Conservation (phyloP, 2,329 filamentous ascomycete species). For the Colletotrichum theobromicola region DNA sequence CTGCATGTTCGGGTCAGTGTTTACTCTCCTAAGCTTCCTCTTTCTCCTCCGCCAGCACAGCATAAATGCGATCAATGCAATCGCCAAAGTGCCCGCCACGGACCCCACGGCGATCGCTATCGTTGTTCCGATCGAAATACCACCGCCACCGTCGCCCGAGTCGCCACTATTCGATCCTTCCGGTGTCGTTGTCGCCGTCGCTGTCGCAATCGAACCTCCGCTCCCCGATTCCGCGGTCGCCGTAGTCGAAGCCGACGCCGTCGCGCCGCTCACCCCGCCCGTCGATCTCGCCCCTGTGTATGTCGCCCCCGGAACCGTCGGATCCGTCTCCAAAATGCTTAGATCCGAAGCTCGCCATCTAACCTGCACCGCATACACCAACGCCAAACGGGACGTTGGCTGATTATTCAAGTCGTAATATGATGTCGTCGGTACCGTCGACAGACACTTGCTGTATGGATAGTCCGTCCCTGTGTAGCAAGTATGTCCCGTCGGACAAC, state of each 20-base stretch:
- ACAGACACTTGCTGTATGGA: constrained; percentile 18
- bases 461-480: constrained; percentile 5
- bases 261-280: not conserved
- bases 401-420: not conserved
- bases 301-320: constrained; percentile 22
- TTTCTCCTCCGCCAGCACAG: not conserved
- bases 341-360: constrained; percentile 25
- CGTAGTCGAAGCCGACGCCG: not conserved
- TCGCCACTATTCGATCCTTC: not conserved
- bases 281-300: constrained; percentile 6
- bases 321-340: constrained; percentile 22
- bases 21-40: not conserved
- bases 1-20: not conserved
- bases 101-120: constrained; percentile 14
- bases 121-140: constrained; percentile 1
- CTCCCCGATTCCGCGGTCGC: not conserved
- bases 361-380: constrained; percentile 25
- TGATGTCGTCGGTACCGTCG: constrained; percentile 16
- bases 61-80: not conserved
- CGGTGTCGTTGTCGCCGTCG: not conserved
- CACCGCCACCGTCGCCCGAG: not conserved
- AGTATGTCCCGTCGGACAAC: constrained; percentile 9
- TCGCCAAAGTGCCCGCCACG: not conserved
- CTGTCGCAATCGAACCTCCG: not conserved
- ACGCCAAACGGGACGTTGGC: not conserved